Percentiles rank a stretch among this genome's conserved stretches.
These are phyloP conservation scores for Aspergillus intermedius DNA, from an alignment of 2,329 filamentous ascomycete species.

Conservation along the genomic window DNA sequence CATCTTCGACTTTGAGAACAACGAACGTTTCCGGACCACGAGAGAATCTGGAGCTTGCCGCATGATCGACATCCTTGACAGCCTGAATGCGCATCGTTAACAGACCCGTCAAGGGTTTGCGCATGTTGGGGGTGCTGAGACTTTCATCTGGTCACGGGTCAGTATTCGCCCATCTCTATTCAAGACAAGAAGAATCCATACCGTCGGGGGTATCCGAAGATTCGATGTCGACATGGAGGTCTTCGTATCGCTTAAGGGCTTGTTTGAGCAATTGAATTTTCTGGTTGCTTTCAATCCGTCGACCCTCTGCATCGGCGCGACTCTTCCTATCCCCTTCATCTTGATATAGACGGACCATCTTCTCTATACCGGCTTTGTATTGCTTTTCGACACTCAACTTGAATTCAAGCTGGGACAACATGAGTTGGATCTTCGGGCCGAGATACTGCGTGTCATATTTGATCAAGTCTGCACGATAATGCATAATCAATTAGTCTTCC, in stretches of 20 bases:
- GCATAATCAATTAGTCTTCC: not conserved
- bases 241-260: slow-evolving; percentile 92
- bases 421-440: slow-evolving; percentile 94
- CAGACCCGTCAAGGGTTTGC: slow-evolving; percentile 91
- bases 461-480: slow-evolving; percentile 67
- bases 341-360: slow-evolving; percentile 96
- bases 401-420: slow-evolving; percentile 97
- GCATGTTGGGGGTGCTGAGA: slow-evolving; percentile 86
- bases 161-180: slow-evolving; percentile 14
- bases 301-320: slow-evolving; percentile 81
- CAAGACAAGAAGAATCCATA: slow-evolving; percentile 39
- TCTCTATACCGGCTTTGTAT: slow-evolving; percentile 97
- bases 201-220: slow-evolving; percentile 70
- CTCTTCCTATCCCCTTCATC: slow-evolving; percentile 98
- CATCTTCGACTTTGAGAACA: slow-evolving; percentile 93
- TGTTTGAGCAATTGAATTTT: slow-evolving; percentile 96
- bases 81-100: slow-evolving; percentile 79
- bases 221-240: slow-evolving; percentile 91
- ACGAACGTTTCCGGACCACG: slow-evolving; percentile 92
- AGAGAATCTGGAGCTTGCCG: slow-evolving; percentile 72
- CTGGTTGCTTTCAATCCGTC: slow-evolving; percentile 90
- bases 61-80: slow-evolving; percentile 92
- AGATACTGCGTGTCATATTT: slow-evolving; percentile 97
- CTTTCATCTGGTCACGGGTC: slow-evolving; percentile 67
- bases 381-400: slow-evolving; percentile 98